Evolutionary conservation across 371 early-diverging fungal species (phyloP).

Genomic region (Mortierella polycephala): DNA sequence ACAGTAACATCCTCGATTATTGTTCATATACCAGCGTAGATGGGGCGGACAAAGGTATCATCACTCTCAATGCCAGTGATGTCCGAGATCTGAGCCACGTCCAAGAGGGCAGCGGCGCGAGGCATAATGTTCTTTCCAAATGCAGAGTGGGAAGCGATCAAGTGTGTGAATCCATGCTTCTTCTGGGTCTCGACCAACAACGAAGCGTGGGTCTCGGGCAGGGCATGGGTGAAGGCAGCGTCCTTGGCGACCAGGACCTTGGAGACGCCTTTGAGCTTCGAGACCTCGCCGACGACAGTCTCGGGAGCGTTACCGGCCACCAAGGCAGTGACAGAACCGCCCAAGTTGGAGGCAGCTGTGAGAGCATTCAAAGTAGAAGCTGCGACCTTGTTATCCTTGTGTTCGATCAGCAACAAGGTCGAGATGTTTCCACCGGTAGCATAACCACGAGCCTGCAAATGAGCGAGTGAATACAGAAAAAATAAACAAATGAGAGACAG

Average conservation of each 20-base stretch:
- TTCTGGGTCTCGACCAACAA: constrained; percentile 81
- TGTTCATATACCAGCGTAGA: constrained; percentile 82
- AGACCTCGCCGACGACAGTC: constrained; percentile 73
- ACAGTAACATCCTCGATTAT: too few species aligned
- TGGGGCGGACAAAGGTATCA: constrained; percentile 94
- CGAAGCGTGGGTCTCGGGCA: constrained; percentile 88
- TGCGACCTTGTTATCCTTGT: constrained; percentile 80
- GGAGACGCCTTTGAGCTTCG: constrained; percentile 79
- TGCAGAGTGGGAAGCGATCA: constrained; percentile 89
- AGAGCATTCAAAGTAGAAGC: constrained; percentile 89
- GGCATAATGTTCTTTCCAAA: constrained; percentile 95
- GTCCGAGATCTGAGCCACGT: constrained; percentile 93
- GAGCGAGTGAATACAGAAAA: background rate
- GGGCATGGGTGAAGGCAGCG: constrained; percentile 78
- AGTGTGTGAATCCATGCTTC: constrained; percentile 82
- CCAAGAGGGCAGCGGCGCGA: constrained; percentile 92
- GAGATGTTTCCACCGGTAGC: constrained; percentile 69
- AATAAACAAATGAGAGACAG: background rate
- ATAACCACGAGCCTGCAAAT: constrained; percentile 62
- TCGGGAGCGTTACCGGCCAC: constrained; percentile 88
- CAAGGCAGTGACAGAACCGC: constrained; percentile 86
- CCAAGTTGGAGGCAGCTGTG: constrained; percentile 86
- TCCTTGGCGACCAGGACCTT: constrained; percentile 91
- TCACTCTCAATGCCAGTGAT: constrained; percentile 80
- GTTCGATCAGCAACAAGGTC: constrained; percentile 90